Evolutionary conservation across 1,139 yeast species (phyloP).

Genomic region (Hemisphaericaspora xylofermentans): DNA sequence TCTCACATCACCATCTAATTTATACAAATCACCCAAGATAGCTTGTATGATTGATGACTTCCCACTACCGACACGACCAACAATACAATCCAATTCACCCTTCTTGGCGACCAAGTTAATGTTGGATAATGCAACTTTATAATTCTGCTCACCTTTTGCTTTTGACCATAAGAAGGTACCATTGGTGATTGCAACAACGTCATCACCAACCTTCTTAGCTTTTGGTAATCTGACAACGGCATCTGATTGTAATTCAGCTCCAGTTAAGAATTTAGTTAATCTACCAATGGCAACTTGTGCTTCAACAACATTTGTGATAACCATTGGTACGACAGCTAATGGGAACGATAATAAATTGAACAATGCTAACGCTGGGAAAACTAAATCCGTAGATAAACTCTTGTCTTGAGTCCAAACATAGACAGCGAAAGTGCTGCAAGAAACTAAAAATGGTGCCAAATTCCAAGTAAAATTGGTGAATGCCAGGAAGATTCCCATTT

Average conservation of each 20-base stretch:
- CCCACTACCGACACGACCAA: constrained; percentile 92
- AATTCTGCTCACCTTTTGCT: constrained; percentile 56
- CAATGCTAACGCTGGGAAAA: constrained; percentile 89
- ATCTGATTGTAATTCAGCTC: constrained; percentile 79
- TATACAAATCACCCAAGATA: constrained; percentile 80
- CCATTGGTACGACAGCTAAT: constrained; percentile 89
- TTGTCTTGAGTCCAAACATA: constrained; percentile 62
- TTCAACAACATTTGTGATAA: constrained; percentile 81
- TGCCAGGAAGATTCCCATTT: constrained; percentile 77
- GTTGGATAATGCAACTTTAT: constrained; percentile 73
- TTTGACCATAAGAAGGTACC: constrained; percentile 91
- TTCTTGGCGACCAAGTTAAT: constrained; percentile 70
- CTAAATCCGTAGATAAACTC: constrained; percentile 86
- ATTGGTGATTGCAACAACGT: constrained; percentile 62
- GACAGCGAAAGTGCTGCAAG: constrained; percentile 86
- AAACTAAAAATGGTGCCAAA: constrained; percentile 86
- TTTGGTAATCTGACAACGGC: constrained; percentile 65
- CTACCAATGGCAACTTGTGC: constrained; percentile 86
- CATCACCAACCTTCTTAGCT: constrained; percentile 58
- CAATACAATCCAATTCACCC: constrained; percentile 83
- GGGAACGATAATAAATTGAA: constrained; percentile 89
- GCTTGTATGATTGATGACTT: constrained; percentile 86
- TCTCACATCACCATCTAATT: constrained; percentile 70
- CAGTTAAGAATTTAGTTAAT: constrained; percentile 67
- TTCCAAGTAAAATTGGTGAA: constrained; percentile 76